Conservation (phyloP, 306 rosid species). For the Gynostemma pentaphyllum region DNA sequence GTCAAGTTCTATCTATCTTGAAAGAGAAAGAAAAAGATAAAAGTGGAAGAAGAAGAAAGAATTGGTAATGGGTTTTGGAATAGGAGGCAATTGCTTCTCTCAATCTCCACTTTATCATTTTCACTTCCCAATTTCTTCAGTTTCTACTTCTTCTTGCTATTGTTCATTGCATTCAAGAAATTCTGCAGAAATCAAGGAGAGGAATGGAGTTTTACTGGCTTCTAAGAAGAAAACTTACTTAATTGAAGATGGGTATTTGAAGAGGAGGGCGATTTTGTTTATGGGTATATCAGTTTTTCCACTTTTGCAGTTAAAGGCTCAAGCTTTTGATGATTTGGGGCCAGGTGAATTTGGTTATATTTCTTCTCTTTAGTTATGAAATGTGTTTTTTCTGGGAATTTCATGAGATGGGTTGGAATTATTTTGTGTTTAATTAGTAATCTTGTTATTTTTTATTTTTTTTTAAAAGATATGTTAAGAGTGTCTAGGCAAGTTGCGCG, state of each 20-base stretch:
- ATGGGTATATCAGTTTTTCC: constrained; percentile 66
- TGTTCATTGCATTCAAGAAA: constrained; percentile 8
- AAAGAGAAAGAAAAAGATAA: neutral
- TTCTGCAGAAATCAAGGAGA: constrained; percentile 21
- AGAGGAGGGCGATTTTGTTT: constrained; percentile 43
- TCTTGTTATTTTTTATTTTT: too few relatives aligned
- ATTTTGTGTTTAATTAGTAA: neutral
- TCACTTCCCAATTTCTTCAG: constrained; percentile 17
- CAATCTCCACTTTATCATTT: constrained; percentile 28
- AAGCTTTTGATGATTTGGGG: constrained; percentile 37
- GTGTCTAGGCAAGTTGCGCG: too few relatives aligned
- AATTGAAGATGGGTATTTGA: constrained; percentile 15
- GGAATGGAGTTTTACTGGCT: constrained; percentile 24
- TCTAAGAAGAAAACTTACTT: constrained; percentile 19
- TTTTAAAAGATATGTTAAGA: too few relatives aligned
- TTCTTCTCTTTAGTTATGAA: neutral
- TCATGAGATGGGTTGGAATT: neutral
- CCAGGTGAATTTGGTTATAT: constrained; percentile 27
- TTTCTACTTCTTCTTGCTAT: neutral
- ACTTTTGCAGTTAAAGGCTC: constrained; percentile 37
- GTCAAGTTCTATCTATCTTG: neutral
- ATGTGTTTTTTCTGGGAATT: constrained; percentile 1
- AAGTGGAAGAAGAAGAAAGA: neutral
- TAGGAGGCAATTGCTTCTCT: constrained; percentile 29
- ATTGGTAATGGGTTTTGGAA: constrained; percentile 29